These are phyloP conservation scores for Penicillium bialowiezense DNA, from an alignment of 495 filamentous ascomycete genomes.

Conservation along the genomic window DNA sequence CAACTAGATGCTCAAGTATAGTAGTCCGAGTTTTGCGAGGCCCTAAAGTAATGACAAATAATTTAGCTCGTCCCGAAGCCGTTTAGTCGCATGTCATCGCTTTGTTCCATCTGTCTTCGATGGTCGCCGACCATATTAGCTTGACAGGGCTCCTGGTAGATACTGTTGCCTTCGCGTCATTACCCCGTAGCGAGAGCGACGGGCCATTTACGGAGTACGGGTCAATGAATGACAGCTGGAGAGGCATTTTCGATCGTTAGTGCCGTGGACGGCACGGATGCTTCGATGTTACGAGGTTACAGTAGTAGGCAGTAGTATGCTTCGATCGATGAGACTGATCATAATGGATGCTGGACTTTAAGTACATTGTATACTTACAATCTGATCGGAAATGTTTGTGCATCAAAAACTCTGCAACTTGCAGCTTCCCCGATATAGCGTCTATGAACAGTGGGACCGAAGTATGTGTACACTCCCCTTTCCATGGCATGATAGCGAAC, in stretches of 20 bases:
- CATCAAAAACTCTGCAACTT: conserved; percentile 1
- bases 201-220: too few relatives aligned
- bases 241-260: neutral
- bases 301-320: neutral
- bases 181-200: too few relatives aligned
- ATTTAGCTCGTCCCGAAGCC: neutral
- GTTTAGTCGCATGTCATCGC: neutral
- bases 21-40: neutral
- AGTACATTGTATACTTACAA: neutral
- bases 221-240: neutral
- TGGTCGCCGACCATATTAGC: neutral
- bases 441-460: conserved; percentile 1
- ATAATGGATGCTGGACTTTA: neutral
- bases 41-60: neutral
- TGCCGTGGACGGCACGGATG: neutral
- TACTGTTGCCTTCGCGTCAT: neutral
- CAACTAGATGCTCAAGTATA: neutral
- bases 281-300: conserved; percentile 1
- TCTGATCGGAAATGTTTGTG: conserved; percentile 2
- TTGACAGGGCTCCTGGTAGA: neutral
- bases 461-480: neutral
- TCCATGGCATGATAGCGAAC: neutral
- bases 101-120: neutral
- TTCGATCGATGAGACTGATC: conserved; percentile 2
- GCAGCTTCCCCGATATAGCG: conserved; percentile 8